These are phyloP conservation scores for Chalaropsis thielavioides DNA, from an alignment of 2,329 filamentous ascomycete species.

Conservation along the genomic window DNA sequence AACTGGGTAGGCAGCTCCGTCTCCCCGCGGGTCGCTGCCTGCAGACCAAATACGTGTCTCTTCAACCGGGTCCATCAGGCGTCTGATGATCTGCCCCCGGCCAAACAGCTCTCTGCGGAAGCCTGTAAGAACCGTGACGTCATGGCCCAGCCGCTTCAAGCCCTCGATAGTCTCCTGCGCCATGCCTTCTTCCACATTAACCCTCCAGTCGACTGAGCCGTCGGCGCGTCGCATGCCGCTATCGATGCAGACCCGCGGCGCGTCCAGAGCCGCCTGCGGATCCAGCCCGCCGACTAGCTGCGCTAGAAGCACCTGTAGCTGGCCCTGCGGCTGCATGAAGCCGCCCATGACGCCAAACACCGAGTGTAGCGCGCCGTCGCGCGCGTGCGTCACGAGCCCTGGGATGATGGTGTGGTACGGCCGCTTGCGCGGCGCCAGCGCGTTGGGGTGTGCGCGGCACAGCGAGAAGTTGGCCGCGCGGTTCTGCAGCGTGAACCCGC, in stretches of 20 bases:
- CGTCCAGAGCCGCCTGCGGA: slow-evolving; percentile 79
- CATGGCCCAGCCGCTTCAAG: slow-evolving; percentile 56
- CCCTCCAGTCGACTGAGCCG: slow-evolving; percentile 44
- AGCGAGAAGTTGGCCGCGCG: slow-evolving; percentile 79
- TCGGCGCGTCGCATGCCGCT: slow-evolving; percentile 52
- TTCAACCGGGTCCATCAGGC: slow-evolving; percentile 55
- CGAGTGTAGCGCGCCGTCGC: slow-evolving; percentile 60
- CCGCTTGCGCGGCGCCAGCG: slow-evolving; percentile 63
- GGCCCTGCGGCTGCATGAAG: slow-evolving; percentile 96
- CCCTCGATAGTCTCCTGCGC: slow-evolving; percentile 50
- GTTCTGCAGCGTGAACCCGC: slow-evolving; percentile 90
- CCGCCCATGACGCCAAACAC: slow-evolving; percentile 96
- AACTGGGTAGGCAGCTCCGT: slow-evolving; percentile 53
- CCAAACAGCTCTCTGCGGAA: slow-evolving; percentile 59
- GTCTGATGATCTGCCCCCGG: slow-evolving; percentile 71
- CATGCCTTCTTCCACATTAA: slow-evolving; percentile 77
- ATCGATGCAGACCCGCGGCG: slow-evolving; percentile 79
- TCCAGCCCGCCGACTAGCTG: slow-evolving; percentile 69
- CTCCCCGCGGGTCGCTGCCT: slow-evolving; percentile 75
- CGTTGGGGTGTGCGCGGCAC: slow-evolving; percentile 58
- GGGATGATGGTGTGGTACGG: slow-evolving; percentile 98
- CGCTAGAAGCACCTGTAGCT: slow-evolving; percentile 83
- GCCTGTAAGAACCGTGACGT: slow-evolving; percentile 53
- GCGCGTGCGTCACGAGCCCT: slow-evolving; percentile 65
- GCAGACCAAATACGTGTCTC: slow-evolving; percentile 65